Evolutionary conservation across 305 asterid species (phyloP).

Genomic region (Solanum chacoense): DNA sequence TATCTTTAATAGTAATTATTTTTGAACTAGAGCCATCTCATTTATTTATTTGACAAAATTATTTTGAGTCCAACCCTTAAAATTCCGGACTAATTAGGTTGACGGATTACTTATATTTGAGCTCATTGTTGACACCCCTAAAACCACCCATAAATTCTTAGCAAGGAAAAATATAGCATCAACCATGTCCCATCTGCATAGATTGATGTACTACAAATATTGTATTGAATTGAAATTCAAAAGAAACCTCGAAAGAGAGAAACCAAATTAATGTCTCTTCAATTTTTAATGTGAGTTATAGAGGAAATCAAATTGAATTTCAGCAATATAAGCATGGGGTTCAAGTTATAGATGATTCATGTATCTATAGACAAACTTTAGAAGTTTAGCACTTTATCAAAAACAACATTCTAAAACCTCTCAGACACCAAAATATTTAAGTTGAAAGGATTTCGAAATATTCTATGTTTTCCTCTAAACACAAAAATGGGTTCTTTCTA

Average conservation of each 20-base stretch:
- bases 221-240: not conserved
- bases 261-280: not conserved
- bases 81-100: no score
- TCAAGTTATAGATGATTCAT: not conserved
- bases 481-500: not conserved
- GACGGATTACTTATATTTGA: no score
- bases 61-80: no score
- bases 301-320: no score
- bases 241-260: not conserved
- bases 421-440: not conserved
- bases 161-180: not conserved
- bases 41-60: no score
- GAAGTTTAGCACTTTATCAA: not conserved
- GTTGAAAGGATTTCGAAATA: not conserved
- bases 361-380: not conserved
- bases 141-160: not conserved
- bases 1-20: not conserved
- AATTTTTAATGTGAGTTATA: no score
- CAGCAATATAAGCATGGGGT: no score
- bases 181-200: not conserved
- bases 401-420: not conserved
- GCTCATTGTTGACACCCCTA: no score
- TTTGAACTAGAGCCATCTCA: no score
- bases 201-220: not conserved
- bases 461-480: not conserved